Conservation (phyloP, 164 flowering plant species). For the Vitis rotundifolia region DNA sequence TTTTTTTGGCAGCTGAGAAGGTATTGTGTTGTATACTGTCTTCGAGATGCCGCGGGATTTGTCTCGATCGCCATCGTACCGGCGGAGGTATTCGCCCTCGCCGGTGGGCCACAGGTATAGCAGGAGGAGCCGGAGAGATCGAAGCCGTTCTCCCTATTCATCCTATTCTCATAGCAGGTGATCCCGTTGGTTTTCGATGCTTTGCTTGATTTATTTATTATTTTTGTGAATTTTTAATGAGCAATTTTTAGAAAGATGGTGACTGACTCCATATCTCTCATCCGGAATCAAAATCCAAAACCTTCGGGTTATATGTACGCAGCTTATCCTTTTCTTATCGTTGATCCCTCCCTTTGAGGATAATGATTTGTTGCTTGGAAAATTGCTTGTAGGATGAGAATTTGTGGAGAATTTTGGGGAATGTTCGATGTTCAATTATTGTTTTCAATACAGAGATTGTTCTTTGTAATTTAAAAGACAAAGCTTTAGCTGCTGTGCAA, state of each 20-base stretch:
- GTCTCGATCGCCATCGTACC: slow-evolving; percentile 56
- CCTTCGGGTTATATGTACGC: slow-evolving; percentile 13
- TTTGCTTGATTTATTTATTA: slow-evolving; percentile 3
- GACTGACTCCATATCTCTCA: slow-evolving; percentile 8
- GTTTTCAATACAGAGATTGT: no score
- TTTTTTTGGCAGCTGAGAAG: not conserved
- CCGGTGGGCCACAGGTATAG: slow-evolving; percentile 48
- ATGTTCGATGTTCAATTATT: no score
- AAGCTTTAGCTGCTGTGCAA: no score
- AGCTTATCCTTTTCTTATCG: slow-evolving; percentile 3
- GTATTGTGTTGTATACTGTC: not conserved
- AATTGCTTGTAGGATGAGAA: no score
- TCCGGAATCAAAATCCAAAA: slow-evolving; percentile 13
- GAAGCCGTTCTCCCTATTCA: slow-evolving; percentile 63
- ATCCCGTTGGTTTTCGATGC: slow-evolving; percentile 36
- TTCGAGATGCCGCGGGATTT: slow-evolving; percentile 48
- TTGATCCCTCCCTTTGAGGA: not conserved
- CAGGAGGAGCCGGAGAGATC: slow-evolving; percentile 68
- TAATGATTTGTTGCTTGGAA: no score
- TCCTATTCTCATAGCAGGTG: slow-evolving; percentile 72
- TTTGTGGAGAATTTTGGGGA: no score
- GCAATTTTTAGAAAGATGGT: slow-evolving; percentile 15
- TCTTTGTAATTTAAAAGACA: no score
- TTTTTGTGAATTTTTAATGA: not conserved
- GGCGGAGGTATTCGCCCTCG: slow-evolving; percentile 65